Conservation (phyloP, 495 filamentous ascomycete genomes). For the Schizothecium vesticola region DNA sequence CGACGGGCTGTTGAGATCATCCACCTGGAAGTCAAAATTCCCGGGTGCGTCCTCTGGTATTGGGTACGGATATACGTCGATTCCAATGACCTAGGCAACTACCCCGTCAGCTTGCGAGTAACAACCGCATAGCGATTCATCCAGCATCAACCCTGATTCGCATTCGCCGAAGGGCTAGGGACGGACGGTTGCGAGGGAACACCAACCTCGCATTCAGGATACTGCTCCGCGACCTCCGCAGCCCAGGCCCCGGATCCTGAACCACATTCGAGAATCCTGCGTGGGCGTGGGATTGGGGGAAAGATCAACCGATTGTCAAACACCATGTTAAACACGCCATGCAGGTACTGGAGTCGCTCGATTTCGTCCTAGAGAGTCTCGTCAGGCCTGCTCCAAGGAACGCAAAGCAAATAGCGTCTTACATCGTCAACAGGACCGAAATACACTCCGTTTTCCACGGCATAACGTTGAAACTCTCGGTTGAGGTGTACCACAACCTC, state of each 20-base stretch:
- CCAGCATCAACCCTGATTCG: not conserved
- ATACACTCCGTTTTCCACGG: conserved; percentile 66
- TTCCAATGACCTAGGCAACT: conserved; percentile 62
- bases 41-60: conserved; percentile 61
- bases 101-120: conserved; percentile 1
- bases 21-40: conserved; percentile 71
- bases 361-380: conserved; percentile 63
- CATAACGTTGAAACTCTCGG: conserved; percentile 67
- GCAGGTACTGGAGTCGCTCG: conserved; percentile 65
- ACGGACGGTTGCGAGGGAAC: not conserved
- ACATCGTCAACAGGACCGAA: conserved; percentile 86
- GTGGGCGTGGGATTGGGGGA: conserved; percentile 59
- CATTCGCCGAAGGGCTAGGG: not conserved
- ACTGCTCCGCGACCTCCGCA: conserved; percentile 47
- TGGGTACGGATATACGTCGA: conserved; percentile 75
- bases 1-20: conserved; percentile 74
- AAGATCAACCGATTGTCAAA: conserved; percentile 79
- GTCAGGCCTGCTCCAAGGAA: conserved; percentile 11
- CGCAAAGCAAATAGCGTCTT: conserved; percentile 24
- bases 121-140: not conserved
- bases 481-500: conserved; percentile 61
- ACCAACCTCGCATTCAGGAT: conserved; percentile 71
- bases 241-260: conserved; percentile 58
- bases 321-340: conserved; percentile 63
- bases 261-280: conserved; percentile 71